These are phyloP conservation scores for Herpetospermum pedunculosum DNA, from an alignment of 306 rosid species.

Conservation along the genomic window DNA sequence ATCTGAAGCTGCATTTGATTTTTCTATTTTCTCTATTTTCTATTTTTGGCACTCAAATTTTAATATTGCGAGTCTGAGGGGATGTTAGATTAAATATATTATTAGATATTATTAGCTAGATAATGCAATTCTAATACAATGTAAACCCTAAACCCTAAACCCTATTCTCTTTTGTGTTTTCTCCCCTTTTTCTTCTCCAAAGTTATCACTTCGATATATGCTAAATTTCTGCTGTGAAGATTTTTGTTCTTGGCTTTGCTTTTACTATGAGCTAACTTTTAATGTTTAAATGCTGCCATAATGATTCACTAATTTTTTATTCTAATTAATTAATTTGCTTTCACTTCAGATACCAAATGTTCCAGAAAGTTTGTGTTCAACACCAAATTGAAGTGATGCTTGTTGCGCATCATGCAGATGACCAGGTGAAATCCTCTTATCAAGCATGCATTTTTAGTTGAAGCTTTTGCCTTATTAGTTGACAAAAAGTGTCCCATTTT, in stretches of 20 bases:
- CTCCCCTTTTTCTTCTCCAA: too few relatives aligned
- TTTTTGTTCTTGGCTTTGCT: neutral
- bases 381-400: conserved; percentile 59
- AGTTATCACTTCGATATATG: neutral
- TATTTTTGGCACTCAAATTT: too few relatives aligned
- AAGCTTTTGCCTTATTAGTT: neutral
- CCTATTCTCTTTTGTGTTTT: too few relatives aligned
- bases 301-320: neutral
- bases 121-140: too few relatives aligned
- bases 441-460: conserved; percentile 1
- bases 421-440: conserved; percentile 47
- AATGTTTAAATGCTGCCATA: neutral
- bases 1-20: too few relatives aligned
- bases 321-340: conserved; percentile 11
- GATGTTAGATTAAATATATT: too few relatives aligned
- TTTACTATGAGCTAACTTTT: neutral
- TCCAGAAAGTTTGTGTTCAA: conserved; percentile 59
- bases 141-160: too few relatives aligned
- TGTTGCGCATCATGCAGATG: conserved; percentile 90
- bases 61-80: too few relatives aligned
- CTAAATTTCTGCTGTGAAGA: neutral
- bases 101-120: too few relatives aligned
- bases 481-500: neutral
- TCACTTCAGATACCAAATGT: conserved; percentile 49
- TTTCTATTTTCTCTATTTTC: too few relatives aligned